A percentile compares a stretch with the other conserved stretches of the same genome.
phyloP scores from a whole-genome alignment of 169 alveolate species.

The Theileria annulata region DNA sequence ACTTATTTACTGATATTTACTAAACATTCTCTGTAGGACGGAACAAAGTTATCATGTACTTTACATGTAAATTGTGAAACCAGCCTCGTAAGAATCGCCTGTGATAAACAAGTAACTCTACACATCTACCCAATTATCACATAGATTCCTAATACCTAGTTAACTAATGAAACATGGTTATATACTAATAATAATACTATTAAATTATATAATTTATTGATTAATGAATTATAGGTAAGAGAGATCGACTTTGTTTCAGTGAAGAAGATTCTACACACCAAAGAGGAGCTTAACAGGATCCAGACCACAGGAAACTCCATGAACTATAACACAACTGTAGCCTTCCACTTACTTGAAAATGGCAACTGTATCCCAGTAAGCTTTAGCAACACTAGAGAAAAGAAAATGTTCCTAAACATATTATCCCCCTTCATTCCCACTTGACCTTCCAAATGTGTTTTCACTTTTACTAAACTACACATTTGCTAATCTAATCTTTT shows the following conservation, averaged over 20 bases:
- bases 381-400: constrained; percentile 78
- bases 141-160: background rate
- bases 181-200: too few relatives aligned
- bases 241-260: constrained; percentile 75
- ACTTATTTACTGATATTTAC: too few relatives aligned
- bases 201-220: too few relatives aligned
- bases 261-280: constrained; percentile 76
- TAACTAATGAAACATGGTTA: background rate
- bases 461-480: background rate
- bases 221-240: constrained; percentile 57
- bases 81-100: constrained; percentile 42
- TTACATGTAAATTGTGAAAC: constrained; percentile 48
- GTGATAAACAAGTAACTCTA: constrained; percentile 61
- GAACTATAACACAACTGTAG: constrained; percentile 79
- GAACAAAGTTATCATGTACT: constrained; percentile 53
- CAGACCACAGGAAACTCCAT: constrained; percentile 79
- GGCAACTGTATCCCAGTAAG: constrained; percentile 85
- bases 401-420: constrained; percentile 73
- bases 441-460: constrained; percentile 20
- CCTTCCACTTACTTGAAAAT: constrained; percentile 81
- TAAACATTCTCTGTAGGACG: constrained; percentile 30
- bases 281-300: constrained; percentile 80
- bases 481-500: background rate
- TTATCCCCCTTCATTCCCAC: constrained; percentile 69
- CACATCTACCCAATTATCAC: background rate